Evolutionary conservation across 345 rosid genomes (phyloP).

Genomic region (Pseudoturritis turrita): DNA sequence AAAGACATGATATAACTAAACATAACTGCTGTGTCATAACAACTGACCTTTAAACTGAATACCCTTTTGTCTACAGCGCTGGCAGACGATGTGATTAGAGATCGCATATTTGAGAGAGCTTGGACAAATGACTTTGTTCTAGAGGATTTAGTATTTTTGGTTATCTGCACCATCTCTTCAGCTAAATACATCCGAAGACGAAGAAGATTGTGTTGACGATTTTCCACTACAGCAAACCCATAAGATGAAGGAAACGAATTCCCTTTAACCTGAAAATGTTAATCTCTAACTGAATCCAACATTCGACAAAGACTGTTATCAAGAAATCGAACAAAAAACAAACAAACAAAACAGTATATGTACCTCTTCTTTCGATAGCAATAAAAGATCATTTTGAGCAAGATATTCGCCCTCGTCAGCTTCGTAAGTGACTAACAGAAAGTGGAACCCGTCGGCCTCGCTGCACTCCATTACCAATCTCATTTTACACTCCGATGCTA

Average conservation of each 20-base stretch:
- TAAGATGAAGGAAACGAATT: conserved; percentile 50
- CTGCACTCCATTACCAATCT: conserved; percentile 67
- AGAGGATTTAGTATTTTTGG: conserved; percentile 32
- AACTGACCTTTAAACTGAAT: conserved; percentile 67
- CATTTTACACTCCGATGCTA: conserved; percentile 54
- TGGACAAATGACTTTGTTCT: conserved; percentile 38
- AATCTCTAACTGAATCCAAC: background rate
- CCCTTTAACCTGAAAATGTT: conserved; percentile 53
- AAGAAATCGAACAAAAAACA: background rate
- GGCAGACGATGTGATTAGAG: conserved; percentile 53
- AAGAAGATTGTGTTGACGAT: conserved; percentile 49
- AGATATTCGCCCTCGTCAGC: conserved; percentile 47
- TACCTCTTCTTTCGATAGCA: conserved; percentile 80
- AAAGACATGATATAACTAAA: background rate
- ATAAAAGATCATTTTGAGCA: conserved; percentile 75
- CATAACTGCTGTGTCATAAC: background rate
- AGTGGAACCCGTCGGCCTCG: conserved; percentile 74
- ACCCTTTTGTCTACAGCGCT: conserved; percentile 46
- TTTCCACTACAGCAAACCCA: conserved; percentile 93
- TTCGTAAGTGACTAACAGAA: conserved; percentile 54
- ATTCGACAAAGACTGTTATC: background rate
- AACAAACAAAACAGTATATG: background rate
- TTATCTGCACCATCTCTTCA: conserved; percentile 54
- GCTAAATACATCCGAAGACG: conserved; percentile 82
- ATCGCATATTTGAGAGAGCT: conserved; percentile 55